phyloP scores from a whole-genome alignment of 169 alveolate species.

The Plasmodium knowlesi region DNA sequence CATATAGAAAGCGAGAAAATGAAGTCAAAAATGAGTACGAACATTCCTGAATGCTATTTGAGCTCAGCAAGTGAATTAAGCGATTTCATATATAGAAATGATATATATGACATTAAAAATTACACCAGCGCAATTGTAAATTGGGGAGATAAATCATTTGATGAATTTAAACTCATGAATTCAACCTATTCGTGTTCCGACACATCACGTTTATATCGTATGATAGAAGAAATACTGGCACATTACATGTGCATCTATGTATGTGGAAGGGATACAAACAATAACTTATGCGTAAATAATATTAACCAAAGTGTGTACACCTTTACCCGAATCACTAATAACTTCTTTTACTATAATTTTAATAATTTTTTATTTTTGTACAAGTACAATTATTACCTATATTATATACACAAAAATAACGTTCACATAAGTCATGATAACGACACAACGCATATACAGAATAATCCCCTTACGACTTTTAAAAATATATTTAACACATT shows the following conservation, averaged over 20 bases:
- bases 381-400: constrained; percentile 65
- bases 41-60: constrained; percentile 32
- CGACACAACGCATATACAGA: constrained; percentile 38
- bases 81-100: constrained; percentile 52
- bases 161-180: constrained; percentile 58
- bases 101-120: constrained; percentile 62
- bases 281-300: constrained; percentile 56
- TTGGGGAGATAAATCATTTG: constrained; percentile 74
- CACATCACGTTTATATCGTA: constrained; percentile 54
- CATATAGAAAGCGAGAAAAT: constrained; percentile 55
- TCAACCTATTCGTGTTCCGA: constrained; percentile 65
- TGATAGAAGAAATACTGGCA: constrained; percentile 72
- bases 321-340: constrained; percentile 45
- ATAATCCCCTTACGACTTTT: constrained; percentile 62
- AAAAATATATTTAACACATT: constrained; percentile 49
- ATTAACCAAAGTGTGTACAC: constrained; percentile 66
- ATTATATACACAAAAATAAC: constrained; percentile 49
- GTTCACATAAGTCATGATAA: constrained; percentile 69
- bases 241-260: constrained; percentile 71
- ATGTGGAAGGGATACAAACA: constrained; percentile 71
- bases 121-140: constrained; percentile 60
- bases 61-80: constrained; percentile 39
- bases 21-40: constrained; percentile 41
- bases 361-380: constrained; percentile 52
- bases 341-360: constrained; percentile 60